These are phyloP conservation scores for Pseudogymnoascus sp. DNA, from an alignment of 2,329 filamentous ascomycete species.

Conservation along the genomic window DNA sequence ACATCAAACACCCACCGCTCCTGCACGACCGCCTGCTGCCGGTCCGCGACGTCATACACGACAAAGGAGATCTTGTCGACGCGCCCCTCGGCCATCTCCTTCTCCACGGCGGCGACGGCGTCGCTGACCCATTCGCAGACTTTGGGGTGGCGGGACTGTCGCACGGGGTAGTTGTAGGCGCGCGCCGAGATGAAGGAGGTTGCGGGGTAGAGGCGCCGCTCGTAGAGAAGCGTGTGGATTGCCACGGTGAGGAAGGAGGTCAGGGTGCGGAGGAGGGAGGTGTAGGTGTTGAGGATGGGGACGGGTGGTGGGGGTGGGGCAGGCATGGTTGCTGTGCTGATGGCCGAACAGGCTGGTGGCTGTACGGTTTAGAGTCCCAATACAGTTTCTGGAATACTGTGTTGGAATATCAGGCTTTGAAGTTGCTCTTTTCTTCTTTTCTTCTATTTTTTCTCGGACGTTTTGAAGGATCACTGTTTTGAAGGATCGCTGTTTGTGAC, in stretches of 20 bases:
- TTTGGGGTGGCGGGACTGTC: slow-evolving; percentile 59
- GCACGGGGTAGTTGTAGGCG: slow-evolving; percentile 63
- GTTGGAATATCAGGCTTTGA: background rate
- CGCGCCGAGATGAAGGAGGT: slow-evolving; percentile 57
- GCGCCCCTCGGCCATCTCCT: slow-evolving; percentile 47
- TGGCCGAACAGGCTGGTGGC: background rate
- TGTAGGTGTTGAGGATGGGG: slow-evolving; percentile 34
- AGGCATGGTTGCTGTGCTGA: slow-evolving; percentile 10
- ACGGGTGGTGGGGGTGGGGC: slow-evolving; percentile 8
- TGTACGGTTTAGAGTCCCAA: background rate
- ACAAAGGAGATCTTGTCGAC: slow-evolving; percentile 30
- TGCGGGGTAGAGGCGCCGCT: slow-evolving; percentile 56
- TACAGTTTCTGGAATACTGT: background rate
- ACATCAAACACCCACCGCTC: slow-evolving; percentile 37
- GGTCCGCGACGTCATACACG: slow-evolving; percentile 24
- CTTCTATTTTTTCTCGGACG: background rate
- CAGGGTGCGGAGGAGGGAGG: slow-evolving; percentile 48
- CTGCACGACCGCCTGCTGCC: slow-evolving; percentile 25
- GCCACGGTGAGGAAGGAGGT: slow-evolving; percentile 60
- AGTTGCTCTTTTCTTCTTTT: background rate
- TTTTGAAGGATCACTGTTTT: too few species aligned
- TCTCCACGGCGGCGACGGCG: slow-evolving; percentile 51
- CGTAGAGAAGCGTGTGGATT: slow-evolving; percentile 62
- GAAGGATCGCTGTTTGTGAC: background rate
- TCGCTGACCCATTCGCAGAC: slow-evolving; percentile 64